These are phyloP conservation scores for Trichosporon ovoides DNA, from an alignment of 1,284 basidiomycete species.

Conservation along the genomic window DNA sequence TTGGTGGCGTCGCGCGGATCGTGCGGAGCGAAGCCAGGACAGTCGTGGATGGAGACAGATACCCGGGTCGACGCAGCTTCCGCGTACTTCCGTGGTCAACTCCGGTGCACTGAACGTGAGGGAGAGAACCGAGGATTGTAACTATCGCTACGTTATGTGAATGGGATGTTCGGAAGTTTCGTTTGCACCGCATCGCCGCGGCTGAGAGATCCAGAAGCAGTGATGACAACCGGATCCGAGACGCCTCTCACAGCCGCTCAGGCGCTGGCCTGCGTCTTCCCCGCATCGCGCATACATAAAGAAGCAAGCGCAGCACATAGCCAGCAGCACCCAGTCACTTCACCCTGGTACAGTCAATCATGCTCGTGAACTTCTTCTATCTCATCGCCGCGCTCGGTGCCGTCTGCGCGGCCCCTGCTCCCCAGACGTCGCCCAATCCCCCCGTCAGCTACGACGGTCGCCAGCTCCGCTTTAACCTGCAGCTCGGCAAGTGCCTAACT, in stretches of 20 bases:
- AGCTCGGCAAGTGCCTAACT: background rate
- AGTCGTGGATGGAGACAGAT: too few species aligned
- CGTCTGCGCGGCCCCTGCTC: background rate
- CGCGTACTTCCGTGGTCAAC: too few species aligned
- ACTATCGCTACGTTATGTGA: background rate
- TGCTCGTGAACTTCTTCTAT: background rate
- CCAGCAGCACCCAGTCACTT: background rate
- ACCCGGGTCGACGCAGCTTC: too few species aligned
- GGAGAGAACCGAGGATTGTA: too few species aligned
- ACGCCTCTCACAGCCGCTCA: background rate
- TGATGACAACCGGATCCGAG: background rate
- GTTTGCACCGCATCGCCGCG: background rate
- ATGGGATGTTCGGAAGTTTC: background rate
- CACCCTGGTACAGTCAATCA: background rate
- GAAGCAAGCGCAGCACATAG: background rate
- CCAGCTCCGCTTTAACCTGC: conserved; percentile 1
- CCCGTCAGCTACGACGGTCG: conserved; percentile 3
- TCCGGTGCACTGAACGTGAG: too few species aligned
- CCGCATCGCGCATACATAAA: background rate
- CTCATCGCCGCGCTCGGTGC: background rate
- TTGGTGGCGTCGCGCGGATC: too few species aligned
- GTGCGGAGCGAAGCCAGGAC: too few species aligned
- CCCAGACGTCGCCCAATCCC: background rate
- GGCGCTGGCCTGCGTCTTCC: background rate
- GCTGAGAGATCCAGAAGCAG: background rate